Conservation (phyloP, 768 basidiomycete species). For the Kwoniella dejecticola region DNA sequence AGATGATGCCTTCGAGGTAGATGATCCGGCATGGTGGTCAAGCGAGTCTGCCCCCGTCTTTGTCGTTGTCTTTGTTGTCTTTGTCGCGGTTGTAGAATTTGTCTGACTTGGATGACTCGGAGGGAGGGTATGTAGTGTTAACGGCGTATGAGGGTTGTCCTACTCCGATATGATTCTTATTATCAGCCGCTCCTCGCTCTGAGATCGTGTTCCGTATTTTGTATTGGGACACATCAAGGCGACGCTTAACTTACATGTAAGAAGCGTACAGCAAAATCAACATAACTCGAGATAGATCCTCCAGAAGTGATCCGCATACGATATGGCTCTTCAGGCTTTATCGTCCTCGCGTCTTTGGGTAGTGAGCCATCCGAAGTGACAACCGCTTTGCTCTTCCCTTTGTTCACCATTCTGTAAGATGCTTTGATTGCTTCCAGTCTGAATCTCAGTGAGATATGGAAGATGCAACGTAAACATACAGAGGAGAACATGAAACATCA, state of each 20-base stretch:
- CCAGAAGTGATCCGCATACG: slow-evolving; percentile 43
- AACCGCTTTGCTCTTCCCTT: neutral
- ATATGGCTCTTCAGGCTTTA: slow-evolving; percentile 18
- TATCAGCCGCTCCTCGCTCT: too few relatives aligned
- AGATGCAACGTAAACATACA: too few relatives aligned
- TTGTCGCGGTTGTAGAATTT: neutral
- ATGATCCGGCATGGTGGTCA: too few relatives aligned
- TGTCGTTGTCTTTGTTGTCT: neutral
- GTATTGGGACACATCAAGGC: too few relatives aligned
- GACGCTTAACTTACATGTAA: slow-evolving; percentile 26
- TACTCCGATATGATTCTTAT: neutral
- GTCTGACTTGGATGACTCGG: neutral
- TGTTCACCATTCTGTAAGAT: too few relatives aligned
- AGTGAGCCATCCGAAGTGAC: too few relatives aligned
- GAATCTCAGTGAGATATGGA: too few relatives aligned
- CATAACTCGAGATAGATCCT: slow-evolving; percentile 31
- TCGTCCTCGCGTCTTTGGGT: neutral
- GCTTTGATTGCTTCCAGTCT: too few relatives aligned
- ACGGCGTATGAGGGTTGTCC: slow-evolving; percentile 32
- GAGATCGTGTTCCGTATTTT: too few relatives aligned
- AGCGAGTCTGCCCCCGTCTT: neutral
- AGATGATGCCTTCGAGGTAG: too few relatives aligned
- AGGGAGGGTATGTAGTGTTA: slow-evolving; percentile 40
- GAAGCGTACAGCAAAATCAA: slow-evolving; percentile 34
- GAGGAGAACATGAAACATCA: too few relatives aligned